These are phyloP conservation scores for Solanum lignicaule DNA, from an alignment of 257 asterid species.

Conservation along the genomic window DNA sequence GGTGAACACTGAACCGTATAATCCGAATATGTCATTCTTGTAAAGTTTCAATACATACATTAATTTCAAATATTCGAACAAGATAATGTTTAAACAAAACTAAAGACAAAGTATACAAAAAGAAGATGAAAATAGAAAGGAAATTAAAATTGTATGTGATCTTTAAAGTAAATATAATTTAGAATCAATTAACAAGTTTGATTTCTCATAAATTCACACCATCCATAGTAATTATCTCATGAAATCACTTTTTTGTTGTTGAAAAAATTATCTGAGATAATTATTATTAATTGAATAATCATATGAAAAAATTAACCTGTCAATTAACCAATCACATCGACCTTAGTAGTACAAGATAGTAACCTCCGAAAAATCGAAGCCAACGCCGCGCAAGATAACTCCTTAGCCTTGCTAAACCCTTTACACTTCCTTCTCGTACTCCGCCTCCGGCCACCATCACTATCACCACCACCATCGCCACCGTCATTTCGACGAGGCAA, in stretches of 20 bases:
- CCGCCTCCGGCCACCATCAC: background rate
- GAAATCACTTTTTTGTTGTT: background rate
- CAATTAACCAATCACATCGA: constrained; percentile 51
- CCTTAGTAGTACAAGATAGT: constrained; percentile 69
- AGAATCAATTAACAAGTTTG: constrained; percentile 5
- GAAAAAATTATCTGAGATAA: background rate
- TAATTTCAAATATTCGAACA: background rate
- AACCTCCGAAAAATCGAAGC: constrained; percentile 53
- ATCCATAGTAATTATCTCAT: background rate
- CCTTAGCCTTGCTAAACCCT: constrained; percentile 35
- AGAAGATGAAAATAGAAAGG: background rate
- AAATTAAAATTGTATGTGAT: background rate
- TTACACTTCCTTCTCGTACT: constrained; percentile 13
- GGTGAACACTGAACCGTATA: background rate
- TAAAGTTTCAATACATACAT: background rate
- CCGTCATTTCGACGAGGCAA: background rate
- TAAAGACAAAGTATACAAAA: background rate
- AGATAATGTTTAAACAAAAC: background rate
- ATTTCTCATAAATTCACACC: background rate
- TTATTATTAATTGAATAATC: background rate
- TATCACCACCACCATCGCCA: background rate
- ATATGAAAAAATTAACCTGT: background rate
- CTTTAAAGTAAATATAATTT: background rate
- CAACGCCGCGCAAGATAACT: constrained; percentile 28
- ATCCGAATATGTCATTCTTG: background rate